A percentile compares a stretch with the other conserved stretches of the same genome.
Conservation (phyloP, 2,329 filamentous ascomycete species). For the Colletotrichum sp. region DNA sequence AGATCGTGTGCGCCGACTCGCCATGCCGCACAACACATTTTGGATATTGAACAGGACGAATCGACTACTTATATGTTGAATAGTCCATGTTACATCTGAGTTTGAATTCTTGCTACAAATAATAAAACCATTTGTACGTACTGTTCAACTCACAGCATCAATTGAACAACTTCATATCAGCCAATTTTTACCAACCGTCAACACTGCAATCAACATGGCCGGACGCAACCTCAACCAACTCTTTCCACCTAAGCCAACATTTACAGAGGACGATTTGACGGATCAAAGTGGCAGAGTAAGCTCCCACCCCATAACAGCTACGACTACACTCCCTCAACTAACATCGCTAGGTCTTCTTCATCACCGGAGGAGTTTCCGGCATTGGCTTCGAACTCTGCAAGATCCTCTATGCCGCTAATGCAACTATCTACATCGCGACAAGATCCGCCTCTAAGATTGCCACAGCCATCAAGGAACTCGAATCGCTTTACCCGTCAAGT, state of each 20-base stretch:
- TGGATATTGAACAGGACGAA: not conserved
- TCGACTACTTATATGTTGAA: not conserved
- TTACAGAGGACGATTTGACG: slow-evolving; percentile 45
- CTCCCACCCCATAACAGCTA: too few relatives aligned
- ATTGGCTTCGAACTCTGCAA: slow-evolving; percentile 57
- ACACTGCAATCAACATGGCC: not conserved
- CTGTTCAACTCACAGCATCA: not conserved
- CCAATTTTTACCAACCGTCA: not conserved
- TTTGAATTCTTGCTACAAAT: too few relatives aligned
- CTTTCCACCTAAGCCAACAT: slow-evolving; percentile 38
- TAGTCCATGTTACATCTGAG: not conserved
- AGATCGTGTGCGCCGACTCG: not conserved
- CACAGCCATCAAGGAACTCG: slow-evolving; percentile 39
- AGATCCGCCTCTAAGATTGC: slow-evolving; percentile 48
- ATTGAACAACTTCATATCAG: not conserved
- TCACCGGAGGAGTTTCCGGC: slow-evolving; percentile 48
- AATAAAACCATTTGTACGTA: too few relatives aligned
- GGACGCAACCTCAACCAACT: slow-evolving; percentile 19
- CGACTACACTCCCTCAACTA: not conserved
- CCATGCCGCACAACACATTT: not conserved
- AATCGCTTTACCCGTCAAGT: slow-evolving; percentile 33
- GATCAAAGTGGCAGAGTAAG: slow-evolving; percentile 41
- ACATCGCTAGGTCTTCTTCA: slow-evolving; percentile 47
- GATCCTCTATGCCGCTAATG: slow-evolving; percentile 58
- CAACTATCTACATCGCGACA: slow-evolving; percentile 58